These are phyloP conservation scores for Kwoniella mangroviensis DNA, from an alignment of 768 basidiomycete species.

Conservation along the genomic window DNA sequence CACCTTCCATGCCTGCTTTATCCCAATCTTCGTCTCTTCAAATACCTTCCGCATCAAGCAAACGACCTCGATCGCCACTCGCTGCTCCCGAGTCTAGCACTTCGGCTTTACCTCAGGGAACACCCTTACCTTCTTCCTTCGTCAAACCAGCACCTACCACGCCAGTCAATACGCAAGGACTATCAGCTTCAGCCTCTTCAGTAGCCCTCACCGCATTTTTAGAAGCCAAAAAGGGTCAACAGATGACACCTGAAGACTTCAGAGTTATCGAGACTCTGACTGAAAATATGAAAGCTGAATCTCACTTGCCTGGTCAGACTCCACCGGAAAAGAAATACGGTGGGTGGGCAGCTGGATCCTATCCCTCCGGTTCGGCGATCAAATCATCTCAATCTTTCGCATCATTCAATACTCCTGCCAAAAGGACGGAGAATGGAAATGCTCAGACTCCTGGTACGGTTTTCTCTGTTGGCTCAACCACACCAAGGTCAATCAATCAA, in stretches of 20 bases:
- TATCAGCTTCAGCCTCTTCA: slow-evolving; percentile 33
- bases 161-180: background rate
- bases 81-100: background rate
- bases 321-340: background rate
- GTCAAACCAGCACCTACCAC: slow-evolving; percentile 3
- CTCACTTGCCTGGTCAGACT: slow-evolving; percentile 12
- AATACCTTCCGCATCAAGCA: slow-evolving; percentile 4
- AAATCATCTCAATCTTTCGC: slow-evolving; percentile 8
- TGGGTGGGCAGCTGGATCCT: slow-evolving; percentile 43
- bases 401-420: slow-evolving; percentile 16
- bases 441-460: slow-evolving; percentile 14
- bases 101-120: slow-evolving; percentile 3
- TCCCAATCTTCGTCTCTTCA: background rate
- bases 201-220: slow-evolving; percentile 42
- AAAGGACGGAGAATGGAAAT: background rate
- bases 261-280: slow-evolving; percentile 39
- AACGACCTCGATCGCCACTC: background rate
- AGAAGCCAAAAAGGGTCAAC: slow-evolving; percentile 41
- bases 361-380: slow-evolving; percentile 11
- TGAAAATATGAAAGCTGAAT: slow-evolving; percentile 38
- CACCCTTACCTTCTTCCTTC: slow-evolving; percentile 19
- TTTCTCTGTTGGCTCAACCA: slow-evolving; percentile 18
- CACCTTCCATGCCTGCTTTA: slow-evolving; percentile 23
- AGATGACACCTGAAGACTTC: slow-evolving; percentile 39
- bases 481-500: slow-evolving; percentile 1